phyloP scores from a whole-genome alignment of 202 grass and related monocot genomes.

The Bolboschoenoplectus hybrid region DNA sequence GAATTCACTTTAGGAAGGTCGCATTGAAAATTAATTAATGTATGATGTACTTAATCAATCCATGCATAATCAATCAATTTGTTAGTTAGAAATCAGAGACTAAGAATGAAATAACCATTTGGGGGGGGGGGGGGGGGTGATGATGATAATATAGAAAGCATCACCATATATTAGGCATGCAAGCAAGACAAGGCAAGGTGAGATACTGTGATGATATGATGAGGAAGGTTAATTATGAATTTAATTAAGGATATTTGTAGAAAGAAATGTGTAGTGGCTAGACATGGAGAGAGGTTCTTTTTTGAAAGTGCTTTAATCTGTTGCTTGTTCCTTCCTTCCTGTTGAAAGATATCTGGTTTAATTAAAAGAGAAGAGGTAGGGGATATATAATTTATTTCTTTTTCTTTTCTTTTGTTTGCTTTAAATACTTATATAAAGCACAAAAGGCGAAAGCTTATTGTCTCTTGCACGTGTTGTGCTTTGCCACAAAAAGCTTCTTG shows the following conservation, averaged over 20 bases:
- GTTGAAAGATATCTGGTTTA: slow-evolving; percentile 17
- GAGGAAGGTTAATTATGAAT: background rate
- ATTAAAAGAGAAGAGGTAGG: background rate
- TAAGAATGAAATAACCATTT: slow-evolving; percentile 28
- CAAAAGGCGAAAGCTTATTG: slow-evolving; percentile 37
- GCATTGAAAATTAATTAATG: slow-evolving; percentile 24
- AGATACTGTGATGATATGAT: background rate
- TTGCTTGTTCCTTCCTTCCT: slow-evolving; percentile 11
- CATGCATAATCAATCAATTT: background rate
- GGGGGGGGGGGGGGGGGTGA: too few species aligned
- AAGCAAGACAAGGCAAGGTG: background rate
- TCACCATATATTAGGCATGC: background rate
- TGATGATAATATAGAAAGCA: slow-evolving; percentile 41
- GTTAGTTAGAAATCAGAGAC: slow-evolving; percentile 19
- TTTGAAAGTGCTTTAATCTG: slow-evolving; percentile 33
- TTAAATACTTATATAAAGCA: slow-evolving; percentile 34
- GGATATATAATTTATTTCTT: slow-evolving; percentile 27
- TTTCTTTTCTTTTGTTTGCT: slow-evolving; percentile 40
- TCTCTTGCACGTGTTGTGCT: slow-evolving; percentile 42
- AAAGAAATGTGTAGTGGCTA: slow-evolving; percentile 6
- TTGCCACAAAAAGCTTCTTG: slow-evolving; percentile 38
- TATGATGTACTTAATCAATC: slow-evolving; percentile 8
- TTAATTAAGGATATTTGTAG: slow-evolving; percentile 25
- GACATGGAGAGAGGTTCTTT: slow-evolving; percentile 23
- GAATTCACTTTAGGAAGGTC: slow-evolving; percentile 63